Base-by-base conservation (phyloP, 1,139 yeast species). In the Nematodospora anomalae region DNA sequence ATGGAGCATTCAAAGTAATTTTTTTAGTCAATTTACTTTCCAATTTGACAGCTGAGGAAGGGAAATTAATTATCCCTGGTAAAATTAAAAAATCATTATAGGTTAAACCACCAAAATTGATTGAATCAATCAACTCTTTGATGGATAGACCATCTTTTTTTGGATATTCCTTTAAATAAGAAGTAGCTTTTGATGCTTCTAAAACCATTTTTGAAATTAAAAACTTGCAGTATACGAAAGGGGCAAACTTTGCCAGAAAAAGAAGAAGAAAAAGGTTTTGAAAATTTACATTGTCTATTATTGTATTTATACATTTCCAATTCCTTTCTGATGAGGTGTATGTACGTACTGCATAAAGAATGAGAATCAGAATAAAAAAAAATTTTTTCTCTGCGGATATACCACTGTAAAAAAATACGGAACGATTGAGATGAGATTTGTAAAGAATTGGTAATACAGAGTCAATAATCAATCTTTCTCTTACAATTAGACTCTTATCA, bases 31-130 rank as follows among this genome's bases (percentile, higher is more conserved):
- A 75, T 64, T 77, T 84, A 49, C 96, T 77, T 54, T 89, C 96
- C 58, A 90, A 74, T 40, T 71, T 67, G 43, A 94, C 97, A 24
- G 53, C 68, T 37, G 83, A 74, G 32, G 97, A 79, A 46, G 96
- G 87, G 71, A 89, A 90, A 57, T 80, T 81, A 57, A 92, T 87
- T 71, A 88, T 86, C 47, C 97, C 97, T 49, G 99, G 99, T 58
- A 92, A 79, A 51, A 92, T 78, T 64, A 92, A 78, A 64, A 92
- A 87, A 70, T 92, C 99, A 59, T 92, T 94, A 74, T 94, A 92
- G 47, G 99, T 92, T 59, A 92, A 79, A 42, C 99, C 99, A 63
- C 98, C 98, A 67, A 94, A 83, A 54, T 72, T 67, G 51, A 79
- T 71, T 36, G 97, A 88, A 71, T 92, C 96, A 83, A 94, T 86